Percentiles rank a stretch among this genome's conserved stretches.
Conservation (phyloP, 805 yeast species). For the Metschnikowia chrysomelidarum region DNA sequence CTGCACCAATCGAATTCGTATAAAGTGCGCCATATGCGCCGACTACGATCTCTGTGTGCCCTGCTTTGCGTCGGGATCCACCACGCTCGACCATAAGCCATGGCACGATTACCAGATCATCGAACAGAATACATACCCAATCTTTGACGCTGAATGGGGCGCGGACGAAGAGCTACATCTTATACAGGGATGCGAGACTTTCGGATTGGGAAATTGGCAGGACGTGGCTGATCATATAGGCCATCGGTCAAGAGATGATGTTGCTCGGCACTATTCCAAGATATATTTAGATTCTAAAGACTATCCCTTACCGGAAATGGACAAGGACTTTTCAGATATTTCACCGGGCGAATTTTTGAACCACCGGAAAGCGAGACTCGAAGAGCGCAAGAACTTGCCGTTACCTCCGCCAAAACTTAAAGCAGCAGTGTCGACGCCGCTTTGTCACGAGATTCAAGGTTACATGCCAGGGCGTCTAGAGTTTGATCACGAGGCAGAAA, state of each 20-base stretch:
- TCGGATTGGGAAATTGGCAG: conserved; percentile 96
- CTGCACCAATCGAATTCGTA: conserved; percentile 87
- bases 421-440: conserved; percentile 88
- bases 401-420: conserved; percentile 82
- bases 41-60: conserved; percentile 98
- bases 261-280: conserved; percentile 73
- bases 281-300: conserved; percentile 65
- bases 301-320: conserved; percentile 89
- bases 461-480: conserved; percentile 98
- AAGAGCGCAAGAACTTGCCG: conserved; percentile 66
- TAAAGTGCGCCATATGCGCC: conserved; percentile 86
- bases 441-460: conserved; percentile 96
- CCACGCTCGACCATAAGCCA: conserved; percentile 86
- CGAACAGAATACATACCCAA: conserved; percentile 94
- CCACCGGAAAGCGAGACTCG: conserved; percentile 66
- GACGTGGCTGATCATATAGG: conserved; percentile 97
- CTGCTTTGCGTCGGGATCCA: conserved; percentile 83
- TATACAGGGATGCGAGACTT: conserved; percentile 87
- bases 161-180: conserved; percentile 93
- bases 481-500: conserved; percentile 94
- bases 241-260: conserved; percentile 88
- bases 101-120: conserved; percentile 89
- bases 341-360: conserved; percentile 68
- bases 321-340: conserved; percentile 59
- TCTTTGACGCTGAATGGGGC: conserved; percentile 90